Conservation (phyloP, 345 rosid species). For the Syzygium aromaticum region DNA sequence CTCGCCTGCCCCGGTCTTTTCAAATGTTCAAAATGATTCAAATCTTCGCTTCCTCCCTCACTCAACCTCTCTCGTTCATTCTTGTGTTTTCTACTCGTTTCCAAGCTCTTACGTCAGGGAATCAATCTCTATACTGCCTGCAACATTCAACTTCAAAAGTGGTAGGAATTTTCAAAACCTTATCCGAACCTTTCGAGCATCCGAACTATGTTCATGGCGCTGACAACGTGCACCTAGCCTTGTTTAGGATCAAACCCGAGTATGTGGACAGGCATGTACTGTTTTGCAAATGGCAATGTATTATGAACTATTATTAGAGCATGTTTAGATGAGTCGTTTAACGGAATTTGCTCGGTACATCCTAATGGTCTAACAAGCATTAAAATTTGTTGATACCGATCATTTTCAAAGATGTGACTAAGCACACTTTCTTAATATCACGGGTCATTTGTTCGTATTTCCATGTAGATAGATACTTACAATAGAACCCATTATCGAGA, state of each 20-base stretch:
- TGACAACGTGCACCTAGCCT: neutral
- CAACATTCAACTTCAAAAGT: neutral
- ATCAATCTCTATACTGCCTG: neutral
- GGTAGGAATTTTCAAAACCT: rapidly evolving
- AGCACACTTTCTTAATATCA: too few relatives aligned
- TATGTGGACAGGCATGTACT: neutral
- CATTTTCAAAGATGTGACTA: neutral
- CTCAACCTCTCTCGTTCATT: neutral
- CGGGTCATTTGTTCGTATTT: too few relatives aligned
- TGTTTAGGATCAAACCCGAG: neutral
- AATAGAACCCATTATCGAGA: neutral
- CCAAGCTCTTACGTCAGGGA: neutral
- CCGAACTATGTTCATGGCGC: rapidly evolving
- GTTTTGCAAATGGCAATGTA: neutral
- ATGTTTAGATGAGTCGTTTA: rapidly evolving
- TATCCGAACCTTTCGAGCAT: neutral
- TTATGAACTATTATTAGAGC: rapidly evolving
- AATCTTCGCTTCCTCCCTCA: neutral
- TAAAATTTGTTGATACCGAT: neutral
- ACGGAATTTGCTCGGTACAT: rapidly evolving
- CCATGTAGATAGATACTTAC: too few relatives aligned
- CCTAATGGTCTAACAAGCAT: neutral
- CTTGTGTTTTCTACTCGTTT: neutral
- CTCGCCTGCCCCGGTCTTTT: neutral
- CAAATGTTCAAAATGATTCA: neutral